phyloP scores from a whole-genome alignment of 305 asterid genomes.

The Fraxinus ornus region DNA sequence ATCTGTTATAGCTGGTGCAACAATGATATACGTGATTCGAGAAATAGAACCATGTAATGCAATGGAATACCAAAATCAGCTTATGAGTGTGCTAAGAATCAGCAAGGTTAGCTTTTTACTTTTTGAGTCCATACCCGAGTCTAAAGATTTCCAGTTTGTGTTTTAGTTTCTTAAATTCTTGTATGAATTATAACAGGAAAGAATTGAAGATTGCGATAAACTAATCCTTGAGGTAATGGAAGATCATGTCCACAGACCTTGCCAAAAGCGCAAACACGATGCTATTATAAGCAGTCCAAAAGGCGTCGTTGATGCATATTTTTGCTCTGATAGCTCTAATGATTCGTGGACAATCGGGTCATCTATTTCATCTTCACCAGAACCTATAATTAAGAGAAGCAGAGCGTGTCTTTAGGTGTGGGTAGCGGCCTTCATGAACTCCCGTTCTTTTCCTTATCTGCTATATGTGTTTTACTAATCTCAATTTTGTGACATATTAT shows the following conservation, averaged over 20 bases:
- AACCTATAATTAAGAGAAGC: constrained; percentile 41
- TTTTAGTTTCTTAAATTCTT: constrained; percentile 6
- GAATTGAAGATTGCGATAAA: constrained; percentile 50
- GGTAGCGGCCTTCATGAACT: constrained; percentile 23
- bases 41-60: constrained; percentile 49
- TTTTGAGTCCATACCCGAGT: not conserved
- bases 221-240: constrained; percentile 48
- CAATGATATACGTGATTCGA: constrained; percentile 47
- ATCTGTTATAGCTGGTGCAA: constrained; percentile 79
- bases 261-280: constrained; percentile 55
- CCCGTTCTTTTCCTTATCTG: constrained; percentile 23
- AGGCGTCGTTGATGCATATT: constrained; percentile 82
- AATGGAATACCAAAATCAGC: constrained; percentile 45
- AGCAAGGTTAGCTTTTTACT: constrained; percentile 55
- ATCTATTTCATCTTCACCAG: constrained; percentile 43
- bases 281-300: constrained; percentile 68
- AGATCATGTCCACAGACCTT: constrained; percentile 28
- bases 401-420: constrained; percentile 32
- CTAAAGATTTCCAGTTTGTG: not conserved
- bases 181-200: constrained; percentile 45
- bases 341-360: constrained; percentile 70
- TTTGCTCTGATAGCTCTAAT: constrained; percentile 75
- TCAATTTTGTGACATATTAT: constrained; percentile 25
- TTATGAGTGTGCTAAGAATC: constrained; percentile 42
- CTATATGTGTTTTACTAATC: constrained; percentile 7